Evolutionary conservation across 352 stramenopile genomes (phyloP), one percentile per base, ranked within the genome.

Genomic region (Pythium insidiosum): DNA sequence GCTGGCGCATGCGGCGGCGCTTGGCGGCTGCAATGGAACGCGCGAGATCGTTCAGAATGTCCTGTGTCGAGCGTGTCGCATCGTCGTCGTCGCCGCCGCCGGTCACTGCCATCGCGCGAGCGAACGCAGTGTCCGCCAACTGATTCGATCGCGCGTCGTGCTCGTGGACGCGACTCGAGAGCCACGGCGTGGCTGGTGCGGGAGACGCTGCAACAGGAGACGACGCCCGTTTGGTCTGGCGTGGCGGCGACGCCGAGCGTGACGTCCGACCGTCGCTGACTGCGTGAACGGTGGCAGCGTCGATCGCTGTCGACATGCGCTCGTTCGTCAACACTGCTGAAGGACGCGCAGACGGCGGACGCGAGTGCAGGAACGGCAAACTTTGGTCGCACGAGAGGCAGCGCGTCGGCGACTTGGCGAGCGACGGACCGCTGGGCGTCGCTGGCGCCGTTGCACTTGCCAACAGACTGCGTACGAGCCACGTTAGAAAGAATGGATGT

Each of bases 341-440:
- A 7, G 25, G 23, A 13, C 31, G 28, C 13, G 41, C 45, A 22
- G 43, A 55, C 0, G 19, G 24, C 1, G 38, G 43, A 13, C 43
- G 43, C 20, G 16, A 49, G 18, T 54, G 43, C 18, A 53, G 23
- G 15, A 58, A 56, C 12, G 58, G 68, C 12, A 84, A 53, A 19
- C 56, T 58, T 39, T 84, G 70, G 37, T 86, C 70, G 25, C 73
- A 84, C 7, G 70, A 80, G 23, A 86, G 42, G 39, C 73, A 86
- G 11, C 66, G 63, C 45, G 76, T 63, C 1, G 73, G 70, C 6
- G 64, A 66, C 43, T 84, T 84, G 23, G 65, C 64, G 7, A 86
- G 47, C 6, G 56, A 78, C 9, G 51, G 51, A 6, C 56, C 56
- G 10, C 59, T 38, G 6, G 56, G 56, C 11, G n/a, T 43, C 48